These are phyloP conservation scores for Botrytis pseudocinerea DNA, from an alignment of 2,329 filamentous ascomycete species.

Conservation along the genomic window DNA sequence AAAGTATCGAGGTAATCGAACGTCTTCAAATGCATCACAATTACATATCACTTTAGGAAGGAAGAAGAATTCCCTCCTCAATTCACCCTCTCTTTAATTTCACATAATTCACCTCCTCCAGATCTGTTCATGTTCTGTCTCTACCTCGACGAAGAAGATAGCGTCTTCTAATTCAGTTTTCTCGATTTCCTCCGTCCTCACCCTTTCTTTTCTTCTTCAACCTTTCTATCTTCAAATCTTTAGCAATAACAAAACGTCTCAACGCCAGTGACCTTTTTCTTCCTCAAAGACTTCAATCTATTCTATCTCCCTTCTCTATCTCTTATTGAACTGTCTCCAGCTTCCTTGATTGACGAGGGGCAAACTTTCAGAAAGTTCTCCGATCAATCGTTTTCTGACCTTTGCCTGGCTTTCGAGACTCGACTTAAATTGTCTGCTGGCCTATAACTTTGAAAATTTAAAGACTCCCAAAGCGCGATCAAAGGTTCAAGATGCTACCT, in stretches of 20 bases:
- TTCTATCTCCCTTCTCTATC: background rate
- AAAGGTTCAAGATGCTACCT: constrained; percentile 6
- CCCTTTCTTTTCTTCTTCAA: constrained; percentile 7
- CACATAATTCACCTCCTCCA: background rate
- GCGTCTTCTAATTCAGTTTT: background rate
- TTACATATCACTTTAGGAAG: constrained; percentile 8
- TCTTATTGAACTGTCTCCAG: background rate
- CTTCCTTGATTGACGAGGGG: background rate
- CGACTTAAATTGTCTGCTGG: background rate
- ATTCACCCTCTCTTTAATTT: background rate
- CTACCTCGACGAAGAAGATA: constrained; percentile 5
- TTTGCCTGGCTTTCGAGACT: constrained; percentile 1
- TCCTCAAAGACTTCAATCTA: background rate
- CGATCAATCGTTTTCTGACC: background rate
- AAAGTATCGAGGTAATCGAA: background rate
- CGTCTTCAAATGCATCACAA: background rate
- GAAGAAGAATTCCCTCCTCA: background rate
- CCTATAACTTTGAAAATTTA: background rate
- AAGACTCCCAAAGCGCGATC: background rate
- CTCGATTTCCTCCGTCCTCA: constrained; percentile 5
- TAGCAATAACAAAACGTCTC: background rate
- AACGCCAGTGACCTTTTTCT: background rate
- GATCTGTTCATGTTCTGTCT: background rate
- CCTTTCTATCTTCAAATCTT: background rate
- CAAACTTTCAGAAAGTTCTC: background rate